phyloP scores from a whole-genome alignment of 2,329 filamentous ascomycete species.

The Knoxdaviesia capensis region DNA sequence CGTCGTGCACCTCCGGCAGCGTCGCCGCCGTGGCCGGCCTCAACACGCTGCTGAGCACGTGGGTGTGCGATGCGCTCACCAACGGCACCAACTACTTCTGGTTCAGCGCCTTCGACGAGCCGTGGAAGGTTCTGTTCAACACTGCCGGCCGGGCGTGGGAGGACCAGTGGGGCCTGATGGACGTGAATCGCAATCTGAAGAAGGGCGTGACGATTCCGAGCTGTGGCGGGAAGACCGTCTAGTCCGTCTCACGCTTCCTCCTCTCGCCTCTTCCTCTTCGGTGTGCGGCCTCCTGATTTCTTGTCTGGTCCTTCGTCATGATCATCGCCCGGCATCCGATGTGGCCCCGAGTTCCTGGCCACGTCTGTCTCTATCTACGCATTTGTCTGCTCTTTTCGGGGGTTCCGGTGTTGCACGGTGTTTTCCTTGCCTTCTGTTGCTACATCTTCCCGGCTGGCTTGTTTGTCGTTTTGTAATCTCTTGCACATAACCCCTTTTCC shows the following conservation, averaged over 20 bases:
- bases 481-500: no score
- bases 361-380: not conserved
- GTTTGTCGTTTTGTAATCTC: no score
- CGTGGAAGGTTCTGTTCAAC: slow-evolving; percentile 74
- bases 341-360: not conserved
- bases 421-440: no score
- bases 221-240: slow-evolving; percentile 56
- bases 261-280: not conserved
- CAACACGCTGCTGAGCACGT: slow-evolving; percentile 71
- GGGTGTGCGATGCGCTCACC: slow-evolving; percentile 59
- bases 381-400: no score
- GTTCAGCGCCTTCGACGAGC: slow-evolving; percentile 95
- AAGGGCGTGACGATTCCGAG: slow-evolving; percentile 67
- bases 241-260: slow-evolving; percentile 1
- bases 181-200: slow-evolving; percentile 69
- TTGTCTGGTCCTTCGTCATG: not conserved
- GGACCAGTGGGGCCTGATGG: slow-evolving; percentile 88
- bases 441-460: no score
- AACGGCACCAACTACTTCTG: slow-evolving; percentile 91
- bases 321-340: not conserved
- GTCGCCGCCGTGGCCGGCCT: slow-evolving; percentile 64
- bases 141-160: slow-evolving; percentile 57
- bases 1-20: slow-evolving; percentile 41
- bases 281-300: not conserved
- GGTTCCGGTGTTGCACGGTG: no score